phyloP scores from a whole-genome alignment of 306 rosid genomes.

The Delonix regia region DNA sequence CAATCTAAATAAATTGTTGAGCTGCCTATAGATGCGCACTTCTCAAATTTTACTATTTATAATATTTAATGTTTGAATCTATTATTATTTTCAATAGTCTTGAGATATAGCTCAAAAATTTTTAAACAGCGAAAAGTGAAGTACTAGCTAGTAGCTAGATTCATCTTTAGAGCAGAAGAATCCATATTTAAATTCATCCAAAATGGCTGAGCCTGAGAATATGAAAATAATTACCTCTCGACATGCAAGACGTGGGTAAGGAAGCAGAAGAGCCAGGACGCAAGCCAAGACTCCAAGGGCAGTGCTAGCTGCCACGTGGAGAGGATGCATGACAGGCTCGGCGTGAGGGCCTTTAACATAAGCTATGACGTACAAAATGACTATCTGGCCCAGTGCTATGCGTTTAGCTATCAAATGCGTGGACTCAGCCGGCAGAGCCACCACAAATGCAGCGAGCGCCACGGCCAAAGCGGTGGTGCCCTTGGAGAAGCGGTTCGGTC shows the following conservation, averaged over 20 bases:
- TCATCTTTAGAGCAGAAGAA: no score
- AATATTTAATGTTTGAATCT: no score
- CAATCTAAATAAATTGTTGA: no score
- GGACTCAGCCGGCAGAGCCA: constrained; percentile 52
- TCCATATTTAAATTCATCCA: no score
- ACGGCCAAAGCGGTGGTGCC: constrained; percentile 51
- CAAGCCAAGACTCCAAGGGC: constrained; percentile 59
- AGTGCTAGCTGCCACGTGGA: constrained; percentile 58
- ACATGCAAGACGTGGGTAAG: constrained; percentile 68
- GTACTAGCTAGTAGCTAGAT: no score
- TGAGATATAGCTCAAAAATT: no score
- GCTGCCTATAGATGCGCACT: no score
- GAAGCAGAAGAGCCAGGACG: constrained; percentile 55
- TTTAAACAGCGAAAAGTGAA: no score
- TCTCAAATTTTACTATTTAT: no score
- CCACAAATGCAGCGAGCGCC: constrained; percentile 58
- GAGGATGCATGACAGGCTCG: constrained; percentile 57
- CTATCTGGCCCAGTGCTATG: constrained; percentile 68
- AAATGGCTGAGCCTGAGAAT: no score
- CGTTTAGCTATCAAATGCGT: constrained; percentile 61
- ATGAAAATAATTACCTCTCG: constrained; percentile 41
- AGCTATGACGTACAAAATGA: constrained; percentile 60
- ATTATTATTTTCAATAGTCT: no score
- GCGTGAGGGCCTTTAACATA: constrained; percentile 41
- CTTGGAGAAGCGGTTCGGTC: constrained; percentile 47